Conservation (phyloP, 805 yeast species). For the Cyberlindnera mrakii region DNA sequence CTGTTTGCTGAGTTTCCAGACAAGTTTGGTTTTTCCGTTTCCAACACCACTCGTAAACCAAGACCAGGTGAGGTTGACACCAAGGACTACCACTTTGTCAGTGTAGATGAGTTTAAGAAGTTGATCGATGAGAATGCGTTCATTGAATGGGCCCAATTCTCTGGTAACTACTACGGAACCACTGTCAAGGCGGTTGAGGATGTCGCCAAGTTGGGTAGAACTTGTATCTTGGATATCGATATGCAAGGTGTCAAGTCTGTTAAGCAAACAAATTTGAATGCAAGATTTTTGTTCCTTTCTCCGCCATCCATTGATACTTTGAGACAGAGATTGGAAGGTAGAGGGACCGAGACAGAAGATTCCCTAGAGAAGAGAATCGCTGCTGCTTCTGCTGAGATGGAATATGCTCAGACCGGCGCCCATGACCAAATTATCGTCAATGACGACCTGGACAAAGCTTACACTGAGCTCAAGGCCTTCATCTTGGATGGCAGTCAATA, state of each 20-base stretch:
- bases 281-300: conserved; percentile 79
- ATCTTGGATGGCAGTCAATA: conserved; percentile 39
- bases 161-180: conserved; percentile 97
- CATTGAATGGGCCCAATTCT: conserved; percentile 97
- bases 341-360: conserved; percentile 95
- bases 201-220: conserved; percentile 49
- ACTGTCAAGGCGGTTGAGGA: conserved; percentile 75
- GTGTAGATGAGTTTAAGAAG: conserved; percentile 72
- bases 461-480: conserved; percentile 71
- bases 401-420: conserved; percentile 83
- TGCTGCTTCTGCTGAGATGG: conserved; percentile 87
- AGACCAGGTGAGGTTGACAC: conserved; percentile 90
- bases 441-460: conserved; percentile 88
- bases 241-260: conserved; percentile 98
- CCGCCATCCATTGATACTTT: conserved; percentile 89
- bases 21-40: conserved; percentile 88
- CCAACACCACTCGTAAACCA: conserved; percentile 88
- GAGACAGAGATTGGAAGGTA: conserved; percentile 65
- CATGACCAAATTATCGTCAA: conserved; percentile 87
- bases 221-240: conserved; percentile 93
- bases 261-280: conserved; percentile 74
- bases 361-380: conserved; percentile 74
- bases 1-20: conserved; percentile 87
- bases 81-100: conserved; percentile 79
- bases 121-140: conserved; percentile 72